These are phyloP conservation scores for Cutaneotrichosporon mucoides DNA, from an alignment of 1,284 basidiomycete genomes.

Conservation along the genomic window DNA sequence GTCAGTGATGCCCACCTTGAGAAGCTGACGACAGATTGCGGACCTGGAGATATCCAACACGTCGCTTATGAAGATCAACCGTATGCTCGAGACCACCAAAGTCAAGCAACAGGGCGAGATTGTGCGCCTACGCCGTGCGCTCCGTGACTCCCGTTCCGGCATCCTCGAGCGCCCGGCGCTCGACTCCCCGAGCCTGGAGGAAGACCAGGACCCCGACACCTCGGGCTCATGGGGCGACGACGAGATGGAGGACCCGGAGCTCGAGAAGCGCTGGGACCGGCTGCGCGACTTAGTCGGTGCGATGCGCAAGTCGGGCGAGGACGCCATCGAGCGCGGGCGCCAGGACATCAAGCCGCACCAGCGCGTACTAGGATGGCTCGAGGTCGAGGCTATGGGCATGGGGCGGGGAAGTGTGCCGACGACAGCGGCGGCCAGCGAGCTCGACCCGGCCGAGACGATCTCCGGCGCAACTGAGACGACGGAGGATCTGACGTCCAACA, in stretches of 20 bases:
- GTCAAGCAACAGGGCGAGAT: slow-evolving; percentile 44
- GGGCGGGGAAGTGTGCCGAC: background rate
- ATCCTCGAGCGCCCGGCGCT: slow-evolving; percentile 3
- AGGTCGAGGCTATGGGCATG: slow-evolving; percentile 23
- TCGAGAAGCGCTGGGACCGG: slow-evolving; percentile 41
- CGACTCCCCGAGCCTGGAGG: background rate
- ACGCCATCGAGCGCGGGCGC: slow-evolving; percentile 26
- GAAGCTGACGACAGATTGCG: slow-evolving; percentile 32
- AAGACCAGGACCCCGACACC: slow-evolving; percentile 13
- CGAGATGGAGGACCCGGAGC: slow-evolving; percentile 29
- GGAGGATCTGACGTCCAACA: background rate
- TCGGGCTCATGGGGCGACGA: slow-evolving; percentile 13
- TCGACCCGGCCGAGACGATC: background rate
- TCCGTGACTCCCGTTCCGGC: slow-evolving; percentile 24
- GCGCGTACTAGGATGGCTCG: slow-evolving; percentile 35
- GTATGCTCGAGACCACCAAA: slow-evolving; percentile 42
- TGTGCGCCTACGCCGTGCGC: slow-evolving; percentile 34
- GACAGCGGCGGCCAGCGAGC: background rate
- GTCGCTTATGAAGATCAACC: slow-evolving; percentile 45
- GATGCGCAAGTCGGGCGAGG: slow-evolving; percentile 34
- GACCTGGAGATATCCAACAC: slow-evolving; percentile 48
- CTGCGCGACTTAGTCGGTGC: slow-evolving; percentile 28
- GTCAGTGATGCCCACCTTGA: slow-evolving; percentile 15
- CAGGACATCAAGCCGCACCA: slow-evolving; percentile 26
- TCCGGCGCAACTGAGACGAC: background rate